phyloP scores from a whole-genome alignment of 768 basidiomycete genomes.

The Lactarius hatsudake region DNA sequence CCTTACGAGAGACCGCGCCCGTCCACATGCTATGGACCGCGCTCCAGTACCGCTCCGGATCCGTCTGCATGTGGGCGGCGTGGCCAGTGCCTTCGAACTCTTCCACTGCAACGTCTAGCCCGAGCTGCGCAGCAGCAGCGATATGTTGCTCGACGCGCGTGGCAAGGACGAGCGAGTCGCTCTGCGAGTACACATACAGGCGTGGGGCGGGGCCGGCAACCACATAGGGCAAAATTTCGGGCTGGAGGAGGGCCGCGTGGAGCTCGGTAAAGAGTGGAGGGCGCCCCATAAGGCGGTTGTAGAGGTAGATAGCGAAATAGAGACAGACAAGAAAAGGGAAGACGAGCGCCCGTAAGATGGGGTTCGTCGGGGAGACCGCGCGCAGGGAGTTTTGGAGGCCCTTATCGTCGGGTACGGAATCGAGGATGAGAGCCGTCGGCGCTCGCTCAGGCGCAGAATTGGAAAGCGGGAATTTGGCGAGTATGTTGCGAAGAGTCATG shows the following conservation, averaged over 20 bases:
- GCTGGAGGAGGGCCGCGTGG: conserved; percentile 21
- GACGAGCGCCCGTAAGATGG: conserved; percentile 16
- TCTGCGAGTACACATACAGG: conserved; percentile 27
- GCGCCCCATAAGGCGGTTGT: conserved; percentile 19
- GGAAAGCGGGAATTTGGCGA: conserved; percentile 11
- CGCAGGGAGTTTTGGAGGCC: conserved; percentile 25
- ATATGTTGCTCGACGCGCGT: conserved; percentile 24
- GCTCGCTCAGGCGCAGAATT: not conserved
- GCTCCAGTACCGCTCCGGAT: conserved; percentile 27
- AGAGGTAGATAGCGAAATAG: conserved; percentile 24
- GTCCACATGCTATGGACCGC: conserved; percentile 25
- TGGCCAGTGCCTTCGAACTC: conserved; percentile 24
- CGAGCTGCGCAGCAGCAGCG: conserved; percentile 10
- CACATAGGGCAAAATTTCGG: conserved; percentile 20
- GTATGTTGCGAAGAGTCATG: conserved; percentile 26
- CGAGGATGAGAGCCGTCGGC: conserved; percentile 27
- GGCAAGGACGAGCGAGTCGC: conserved; percentile 23
- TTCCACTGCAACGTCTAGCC: conserved; percentile 27
- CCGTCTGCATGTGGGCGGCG: conserved; percentile 25
- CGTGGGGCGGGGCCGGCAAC: conserved; percentile 14
- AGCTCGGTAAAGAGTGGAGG: conserved; percentile 22
- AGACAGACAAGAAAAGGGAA: conserved; percentile 24
- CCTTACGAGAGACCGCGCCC: conserved; percentile 8
- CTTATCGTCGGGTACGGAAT: conserved; percentile 27
- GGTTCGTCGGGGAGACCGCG: conserved; percentile 21